Conservation (phyloP, 148 eudicot genomes). For the Rhododendron ferrugineum region DNA sequence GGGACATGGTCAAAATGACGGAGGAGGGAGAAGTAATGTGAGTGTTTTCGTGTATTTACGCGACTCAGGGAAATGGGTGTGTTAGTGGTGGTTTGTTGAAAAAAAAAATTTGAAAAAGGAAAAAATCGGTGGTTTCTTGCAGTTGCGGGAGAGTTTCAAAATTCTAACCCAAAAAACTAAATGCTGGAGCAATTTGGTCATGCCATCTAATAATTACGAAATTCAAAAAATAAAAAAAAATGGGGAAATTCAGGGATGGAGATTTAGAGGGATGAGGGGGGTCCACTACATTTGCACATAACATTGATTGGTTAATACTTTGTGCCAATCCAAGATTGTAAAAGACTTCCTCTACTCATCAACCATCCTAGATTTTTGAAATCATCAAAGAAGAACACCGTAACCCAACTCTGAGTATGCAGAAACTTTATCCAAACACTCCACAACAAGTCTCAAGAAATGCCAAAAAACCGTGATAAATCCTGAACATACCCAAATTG, state of each 20-base stretch:
- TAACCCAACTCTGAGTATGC: neutral
- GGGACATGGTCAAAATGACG: neutral
- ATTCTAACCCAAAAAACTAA: no score
- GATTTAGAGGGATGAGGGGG: neutral
- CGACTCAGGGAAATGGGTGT: neutral
- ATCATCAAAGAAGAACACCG: neutral
- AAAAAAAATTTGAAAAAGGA: no score
- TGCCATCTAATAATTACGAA: no score
- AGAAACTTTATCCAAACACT: neutral
- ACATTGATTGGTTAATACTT: neutral
- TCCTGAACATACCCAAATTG: neutral
- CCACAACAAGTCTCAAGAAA: neutral
- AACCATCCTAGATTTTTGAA: neutral
- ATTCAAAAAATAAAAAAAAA: no score
- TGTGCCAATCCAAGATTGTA: neutral
- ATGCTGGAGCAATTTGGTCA: no score
- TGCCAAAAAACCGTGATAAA: neutral
- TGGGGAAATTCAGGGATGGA: neutral
- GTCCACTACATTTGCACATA: neutral
- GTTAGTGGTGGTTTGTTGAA: no score
- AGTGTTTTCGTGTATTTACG: neutral
- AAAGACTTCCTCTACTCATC: neutral
- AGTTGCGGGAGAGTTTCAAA: no score
- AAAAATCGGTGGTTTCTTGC: no score
- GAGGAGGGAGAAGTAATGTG: neutral